Percentiles rank a stretch among this genome's conserved stretches.
Conservation (phyloP, 495 filamentous ascomycete species). For the Entonaema liquescens region DNA sequence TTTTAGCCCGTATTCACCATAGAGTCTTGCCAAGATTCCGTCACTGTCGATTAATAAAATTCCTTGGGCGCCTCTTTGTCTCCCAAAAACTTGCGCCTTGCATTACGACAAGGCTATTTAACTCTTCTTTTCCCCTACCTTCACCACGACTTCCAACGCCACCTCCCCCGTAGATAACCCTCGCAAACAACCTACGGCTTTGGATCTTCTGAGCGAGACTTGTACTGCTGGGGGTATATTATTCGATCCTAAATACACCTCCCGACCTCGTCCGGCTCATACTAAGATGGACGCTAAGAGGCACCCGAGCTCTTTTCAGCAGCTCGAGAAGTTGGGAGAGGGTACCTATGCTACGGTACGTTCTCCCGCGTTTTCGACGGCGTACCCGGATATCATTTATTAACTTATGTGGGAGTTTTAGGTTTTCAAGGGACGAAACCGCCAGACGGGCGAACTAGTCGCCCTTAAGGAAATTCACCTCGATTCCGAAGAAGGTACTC, state of each 20-base stretch:
- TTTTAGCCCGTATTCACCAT: conserved; percentile 20
- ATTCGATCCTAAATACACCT: conserved; percentile 21
- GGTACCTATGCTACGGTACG: conserved; percentile 97
- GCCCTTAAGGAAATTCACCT: conserved; percentile 99
- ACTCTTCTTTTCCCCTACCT: conserved; percentile 22
- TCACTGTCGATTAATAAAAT: conserved; percentile 20
- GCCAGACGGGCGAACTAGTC: conserved; percentile 94
- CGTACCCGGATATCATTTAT: conserved; percentile 8
- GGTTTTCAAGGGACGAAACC: conserved; percentile 99
- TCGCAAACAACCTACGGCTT: conserved; percentile 9
- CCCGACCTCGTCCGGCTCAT: conserved; percentile 24
- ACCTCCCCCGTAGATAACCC: conserved; percentile 29
- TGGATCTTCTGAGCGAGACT: conserved; percentile 29
- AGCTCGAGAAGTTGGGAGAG: conserved; percentile 98
- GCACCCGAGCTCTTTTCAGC: conserved; percentile 95
- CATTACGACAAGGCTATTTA: conserved; percentile 40
- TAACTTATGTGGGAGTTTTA: conserved; percentile 46
- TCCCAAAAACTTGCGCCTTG: conserved; percentile 28
- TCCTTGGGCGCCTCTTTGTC: conserved; percentile 16
- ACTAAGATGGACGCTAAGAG: conserved; percentile 83
- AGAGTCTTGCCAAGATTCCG: conserved; percentile 16
- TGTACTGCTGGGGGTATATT: conserved; percentile 31
- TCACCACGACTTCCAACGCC: conserved; percentile 40
- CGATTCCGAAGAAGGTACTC: conserved; percentile 97
- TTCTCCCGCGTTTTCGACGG: conserved; percentile 28